These are phyloP conservation scores for Tuctoria greenei DNA, from an alignment of 176 grass and related monocot species.

Conservation along the genomic window DNA sequence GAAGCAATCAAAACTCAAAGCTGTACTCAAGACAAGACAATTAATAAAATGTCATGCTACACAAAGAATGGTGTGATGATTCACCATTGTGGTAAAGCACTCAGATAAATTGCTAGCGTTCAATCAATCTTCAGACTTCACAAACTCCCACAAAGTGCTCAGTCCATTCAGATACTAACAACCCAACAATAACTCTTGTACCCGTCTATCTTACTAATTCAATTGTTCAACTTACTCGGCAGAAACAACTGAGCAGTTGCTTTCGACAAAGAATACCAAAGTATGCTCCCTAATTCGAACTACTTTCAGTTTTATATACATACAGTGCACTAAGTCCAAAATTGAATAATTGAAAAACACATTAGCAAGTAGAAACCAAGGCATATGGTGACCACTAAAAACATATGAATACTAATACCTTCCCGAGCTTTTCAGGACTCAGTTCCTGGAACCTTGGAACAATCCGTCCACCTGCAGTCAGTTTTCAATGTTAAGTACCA, in stretches of 20 bases:
- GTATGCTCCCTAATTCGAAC: not conserved
- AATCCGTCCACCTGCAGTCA: conserved; percentile 77
- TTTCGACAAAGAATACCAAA: not conserved
- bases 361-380: not conserved
- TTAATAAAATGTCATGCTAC: not conserved
- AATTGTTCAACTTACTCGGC: not conserved
- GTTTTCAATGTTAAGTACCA: conserved; percentile 23
- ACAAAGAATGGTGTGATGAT: not conserved
- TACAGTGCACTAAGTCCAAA: not conserved
- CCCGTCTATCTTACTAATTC: not conserved
- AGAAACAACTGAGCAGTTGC: not conserved
- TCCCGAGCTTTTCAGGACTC: conserved; percentile 82
- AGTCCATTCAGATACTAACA: not conserved
- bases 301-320: not conserved
- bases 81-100: not conserved
- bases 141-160: not conserved
- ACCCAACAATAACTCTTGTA: not conserved
- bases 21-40: not conserved
- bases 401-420: conserved; percentile 44
- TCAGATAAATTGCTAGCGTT: not conserved
- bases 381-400: conserved; percentile 7
- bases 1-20: not conserved
- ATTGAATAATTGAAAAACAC: not conserved
- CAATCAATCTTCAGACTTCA: not conserved
- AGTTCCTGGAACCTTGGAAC: conserved; percentile 96